phyloP scores from a whole-genome alignment of 306 rosid genomes.

The Dicorynia guianensis region DNA sequence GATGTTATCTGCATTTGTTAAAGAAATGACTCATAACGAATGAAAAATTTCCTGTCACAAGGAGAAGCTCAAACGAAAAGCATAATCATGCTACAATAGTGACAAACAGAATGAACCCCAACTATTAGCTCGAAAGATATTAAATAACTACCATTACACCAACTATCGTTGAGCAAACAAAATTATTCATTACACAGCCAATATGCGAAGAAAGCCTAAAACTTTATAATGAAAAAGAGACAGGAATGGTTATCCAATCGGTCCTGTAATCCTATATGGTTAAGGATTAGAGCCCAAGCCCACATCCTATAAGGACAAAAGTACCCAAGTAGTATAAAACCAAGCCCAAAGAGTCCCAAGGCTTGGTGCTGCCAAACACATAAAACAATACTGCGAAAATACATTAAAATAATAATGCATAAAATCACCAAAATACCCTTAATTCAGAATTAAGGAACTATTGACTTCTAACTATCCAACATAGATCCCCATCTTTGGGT shows the following conservation, averaged over 20 bases:
- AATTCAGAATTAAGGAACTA: no score
- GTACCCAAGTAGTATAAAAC: no score
- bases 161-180: conserved; percentile 22
- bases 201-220: neutral
- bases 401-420: no score
- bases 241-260: neutral
- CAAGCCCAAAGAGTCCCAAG: no score
- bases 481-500: no score
- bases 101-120: conserved; percentile 13
- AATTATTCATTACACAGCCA: conserved; percentile 20
- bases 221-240: neutral
- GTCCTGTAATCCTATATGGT: no score
- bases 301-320: no score
- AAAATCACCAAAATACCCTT: no score
- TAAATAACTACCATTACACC: conserved; percentile 11
- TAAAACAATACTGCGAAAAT: no score
- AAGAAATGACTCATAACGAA: conserved; percentile 18
- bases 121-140: conserved; percentile 35
- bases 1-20: conserved; percentile 74
- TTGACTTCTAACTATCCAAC: no score
- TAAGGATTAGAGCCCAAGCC: no score
- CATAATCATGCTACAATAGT: conserved; percentile 11
- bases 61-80: conserved; percentile 26
- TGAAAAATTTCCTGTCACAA: conserved; percentile 20
- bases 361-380: no score